Conservation (phyloP, 169 alveolate genomes). For the Cardiosporidium cionae region DNA sequence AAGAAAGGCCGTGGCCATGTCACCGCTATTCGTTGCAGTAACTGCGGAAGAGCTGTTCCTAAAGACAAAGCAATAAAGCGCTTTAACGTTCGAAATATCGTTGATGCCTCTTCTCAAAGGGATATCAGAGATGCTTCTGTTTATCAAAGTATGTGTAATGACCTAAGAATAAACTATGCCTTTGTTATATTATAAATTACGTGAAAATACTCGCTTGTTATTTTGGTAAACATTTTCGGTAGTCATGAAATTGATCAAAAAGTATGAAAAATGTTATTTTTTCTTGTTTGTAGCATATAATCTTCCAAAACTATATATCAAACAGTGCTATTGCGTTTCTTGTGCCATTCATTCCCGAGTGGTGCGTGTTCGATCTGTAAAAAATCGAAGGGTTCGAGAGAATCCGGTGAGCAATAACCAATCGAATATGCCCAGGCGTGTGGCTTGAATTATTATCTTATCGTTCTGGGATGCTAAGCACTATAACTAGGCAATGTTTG, state of each 20-base stretch:
- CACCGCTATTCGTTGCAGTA: conserved; percentile 91
- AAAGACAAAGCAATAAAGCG: conserved; percentile 99
- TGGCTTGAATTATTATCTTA: too few species aligned
- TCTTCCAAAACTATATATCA: conserved; percentile 96
- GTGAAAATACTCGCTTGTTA: too few species aligned
- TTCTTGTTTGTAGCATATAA: conserved; percentile 49
- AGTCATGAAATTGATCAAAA: too few species aligned
- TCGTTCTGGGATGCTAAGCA: too few species aligned
- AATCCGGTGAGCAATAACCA: too few species aligned
- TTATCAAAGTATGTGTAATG: conserved; percentile 17
- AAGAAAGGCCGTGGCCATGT: conserved; percentile 98
- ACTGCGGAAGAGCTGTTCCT: conserved; percentile 96
- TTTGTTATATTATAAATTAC: background rate
- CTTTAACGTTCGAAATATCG: conserved; percentile 94
- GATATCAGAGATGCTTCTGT: conserved; percentile 91
- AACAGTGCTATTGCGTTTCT: conserved; percentile 97
- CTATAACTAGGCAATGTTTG: too few species aligned
- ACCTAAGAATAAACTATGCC: background rate
- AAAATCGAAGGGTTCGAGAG: conserved; percentile 30
- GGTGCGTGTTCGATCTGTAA: conserved; percentile 76
- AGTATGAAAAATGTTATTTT: too few species aligned
- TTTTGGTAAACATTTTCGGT: too few species aligned
- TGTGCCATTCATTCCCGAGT: conserved; percentile 99
- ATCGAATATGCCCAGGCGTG: too few species aligned
- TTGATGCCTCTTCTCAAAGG: conserved; percentile 95